phyloP scores from a whole-genome alignment of 2,329 filamentous ascomycete species.

The Sporothrix inflata region DNA sequence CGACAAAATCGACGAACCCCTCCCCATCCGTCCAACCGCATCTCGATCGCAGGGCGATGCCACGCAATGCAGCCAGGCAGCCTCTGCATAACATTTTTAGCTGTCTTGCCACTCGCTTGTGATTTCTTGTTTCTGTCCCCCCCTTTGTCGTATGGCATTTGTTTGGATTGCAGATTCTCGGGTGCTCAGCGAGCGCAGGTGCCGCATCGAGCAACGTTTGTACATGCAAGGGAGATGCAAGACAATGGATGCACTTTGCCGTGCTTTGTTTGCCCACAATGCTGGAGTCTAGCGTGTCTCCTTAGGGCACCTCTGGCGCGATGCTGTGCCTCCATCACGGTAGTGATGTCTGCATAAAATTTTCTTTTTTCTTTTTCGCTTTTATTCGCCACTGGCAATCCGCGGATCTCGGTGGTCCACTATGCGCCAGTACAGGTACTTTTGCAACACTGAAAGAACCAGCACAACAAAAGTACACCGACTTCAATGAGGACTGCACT shows the following conservation, averaged over 20 bases:
- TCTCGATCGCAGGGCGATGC: conserved; percentile 5
- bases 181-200: too few relatives aligned
- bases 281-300: background rate
- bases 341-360: background rate
- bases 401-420: conserved; percentile 6
- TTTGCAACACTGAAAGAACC: background rate
- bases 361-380: background rate
- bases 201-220: background rate
- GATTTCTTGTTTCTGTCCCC: background rate
- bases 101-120: background rate
- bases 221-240: background rate
- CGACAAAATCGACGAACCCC: background rate
- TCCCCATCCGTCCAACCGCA: background rate
- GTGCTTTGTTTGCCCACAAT: background rate
- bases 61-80: background rate
- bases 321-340: too few relatives aligned
- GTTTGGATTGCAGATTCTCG: background rate
- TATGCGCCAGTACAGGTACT: background rate
- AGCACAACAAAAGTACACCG: background rate
- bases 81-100: background rate
- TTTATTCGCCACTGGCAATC: background rate
- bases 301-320: too few relatives aligned
- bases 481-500: background rate
- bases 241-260: too few relatives aligned
- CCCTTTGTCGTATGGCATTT: background rate